phyloP scores from a whole-genome alignment of 371 early-diverging fungal genomes.

The Nematocida ironsii region DNA sequence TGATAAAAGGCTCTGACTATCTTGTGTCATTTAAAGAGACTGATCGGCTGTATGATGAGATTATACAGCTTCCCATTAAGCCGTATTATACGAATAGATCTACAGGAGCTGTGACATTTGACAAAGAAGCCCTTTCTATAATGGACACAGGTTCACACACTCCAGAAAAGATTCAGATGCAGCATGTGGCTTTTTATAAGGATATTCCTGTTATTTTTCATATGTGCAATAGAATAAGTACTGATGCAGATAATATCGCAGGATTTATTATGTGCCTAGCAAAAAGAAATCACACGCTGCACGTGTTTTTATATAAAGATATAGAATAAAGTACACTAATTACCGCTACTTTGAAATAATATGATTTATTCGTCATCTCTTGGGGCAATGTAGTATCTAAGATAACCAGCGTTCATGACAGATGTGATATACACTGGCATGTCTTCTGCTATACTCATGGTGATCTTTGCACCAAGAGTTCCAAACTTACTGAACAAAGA shows the following conservation, averaged over 20 bases:
- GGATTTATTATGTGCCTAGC: background rate
- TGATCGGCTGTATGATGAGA: slow-evolving; percentile 5
- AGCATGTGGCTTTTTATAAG: slow-evolving; percentile 9
- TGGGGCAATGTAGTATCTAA: slow-evolving; percentile 74
- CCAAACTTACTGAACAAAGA: slow-evolving; percentile 88
- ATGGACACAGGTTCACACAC: background rate
- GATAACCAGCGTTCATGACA: slow-evolving; percentile 81
- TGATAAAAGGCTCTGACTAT: background rate
- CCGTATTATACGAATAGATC: background rate
- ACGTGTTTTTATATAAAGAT: background rate
- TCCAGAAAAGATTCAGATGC: background rate
- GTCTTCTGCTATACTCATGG: slow-evolving; percentile 77
- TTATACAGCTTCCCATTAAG: slow-evolving; percentile 10
- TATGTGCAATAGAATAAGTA: background rate
- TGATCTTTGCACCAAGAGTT: slow-evolving; percentile 76
- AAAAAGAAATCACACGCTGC: background rate
- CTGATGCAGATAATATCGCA: background rate
- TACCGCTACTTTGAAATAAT: background rate
- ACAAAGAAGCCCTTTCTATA: background rate
- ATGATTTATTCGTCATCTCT: slow-evolving; percentile 23
- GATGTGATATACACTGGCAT: slow-evolving; percentile 87
- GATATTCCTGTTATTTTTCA: slow-evolving; percentile 2
- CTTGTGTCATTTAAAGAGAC: slow-evolving; percentile 8
- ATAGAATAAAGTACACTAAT: background rate
- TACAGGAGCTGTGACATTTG: background rate